Evolutionary conservation across 352 stramenopile genomes (phyloP), one percentile per base, ranked within the genome.

Genomic region (Blastocystis sp.): DNA sequence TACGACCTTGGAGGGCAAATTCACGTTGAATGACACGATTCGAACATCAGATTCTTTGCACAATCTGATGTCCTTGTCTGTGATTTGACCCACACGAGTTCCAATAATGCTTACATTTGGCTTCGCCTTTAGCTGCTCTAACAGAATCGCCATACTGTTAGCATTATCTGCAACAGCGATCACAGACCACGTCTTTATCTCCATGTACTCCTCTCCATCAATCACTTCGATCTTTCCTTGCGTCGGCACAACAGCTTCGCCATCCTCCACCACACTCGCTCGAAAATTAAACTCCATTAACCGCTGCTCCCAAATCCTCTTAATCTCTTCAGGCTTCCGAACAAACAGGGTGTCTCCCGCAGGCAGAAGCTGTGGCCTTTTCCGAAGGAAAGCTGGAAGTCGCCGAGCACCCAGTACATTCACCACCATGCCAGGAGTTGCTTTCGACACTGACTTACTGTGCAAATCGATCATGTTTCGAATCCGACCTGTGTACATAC

Each of bases 231-330:
- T 18, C 26, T 11, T 20, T 39, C 66, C 66, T n/a, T 26, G 23
- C 20, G 18, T 55, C 18, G 4, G 5, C 4, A 56, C 20, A 18
- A 23, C 39, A 3, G 50, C 5, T n/a, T 77, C 66, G 2, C 66
- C 73, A 39, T 84, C 73, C 26, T 64, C 73, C 23, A 69, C 73
- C 6, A 26, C n/a, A 26, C 18, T 23, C 2, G 20, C 54, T 68
- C 9, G 66, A 47, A 84, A 64, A 8, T 13, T 37, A 64, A 45
- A 47, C 26, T 84, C 73, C 73, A 66, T 50, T 39, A 84, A 43
- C 11, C 73, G 73, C 50, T 84, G 73, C 7, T 84, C 73, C 73
- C 39, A 66, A 66, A 84, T 84, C 73, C n/a, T 55, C 9, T 84
- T 53, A 43, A 84, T 84, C 53, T 84, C 73, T 18, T 66, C 55